Evolutionary conservation across 2,329 filamentous ascomycete species (phyloP), one percentile per base, ranked within the genome.

Genomic region (Fusarium subtropicale): DNA sequence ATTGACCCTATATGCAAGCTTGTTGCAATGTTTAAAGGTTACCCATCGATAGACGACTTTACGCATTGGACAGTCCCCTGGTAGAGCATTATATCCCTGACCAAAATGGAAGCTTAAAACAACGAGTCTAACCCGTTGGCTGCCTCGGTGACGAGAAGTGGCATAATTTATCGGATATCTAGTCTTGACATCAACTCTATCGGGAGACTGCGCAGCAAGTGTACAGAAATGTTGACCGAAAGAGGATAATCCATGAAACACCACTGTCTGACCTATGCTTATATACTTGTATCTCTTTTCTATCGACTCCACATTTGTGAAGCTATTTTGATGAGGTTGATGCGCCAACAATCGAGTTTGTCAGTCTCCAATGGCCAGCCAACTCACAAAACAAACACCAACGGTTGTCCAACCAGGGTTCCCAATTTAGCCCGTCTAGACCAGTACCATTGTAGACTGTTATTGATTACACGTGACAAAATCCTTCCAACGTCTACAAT

Each of bases 61-160:
- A 3, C 5, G 15, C 1, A 18, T 15, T 44, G 4, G 18, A 42
- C 16, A 18, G 1, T 28, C 0, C 22, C 22, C 10, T 9, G 2
- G 16, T 8, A 10, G 12, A 12, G 0, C 8, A 3, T 20, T 24
- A 8, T 11, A 24, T 16, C 39, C 39, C 39, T 15, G n/a, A 39
- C n/a, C 8, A 33, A 18, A 8, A 36, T 36, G 33, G 28, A 30
- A 11, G 11, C 11, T 30, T 12, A 11, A 30, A 30, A 11, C 1
- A 5, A 30, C 4, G 12, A 30, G 28, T 30, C 28, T 12, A 30
- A 11, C 28, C 28, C 11, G 11, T 30, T 30, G 12, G 12, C 28
- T 0, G 28, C 11, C 11, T 30, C 5, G 28, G 28, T 12, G 28
- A 12, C 10, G 11, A 30, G 5, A 26, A 26, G 26, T 26, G 26